Percentiles rank a stretch among this genome's conserved stretches.
These are phyloP conservation scores for Rhododendron williamsianum DNA, from an alignment of 148 eudicot genomes.

Conservation along the genomic window DNA sequence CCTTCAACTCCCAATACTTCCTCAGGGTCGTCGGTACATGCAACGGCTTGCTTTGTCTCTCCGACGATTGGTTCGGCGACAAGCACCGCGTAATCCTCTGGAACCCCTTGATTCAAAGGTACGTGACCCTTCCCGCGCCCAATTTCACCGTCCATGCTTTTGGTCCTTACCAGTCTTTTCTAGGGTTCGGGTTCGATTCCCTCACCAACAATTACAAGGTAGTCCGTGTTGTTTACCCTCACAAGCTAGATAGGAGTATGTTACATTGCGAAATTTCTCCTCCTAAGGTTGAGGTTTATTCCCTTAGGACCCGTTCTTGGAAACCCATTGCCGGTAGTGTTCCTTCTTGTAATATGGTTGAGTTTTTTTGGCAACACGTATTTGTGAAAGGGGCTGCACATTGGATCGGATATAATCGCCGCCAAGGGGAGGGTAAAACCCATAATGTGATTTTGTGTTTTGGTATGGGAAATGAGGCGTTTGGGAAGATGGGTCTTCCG, in stretches of 20 bases:
- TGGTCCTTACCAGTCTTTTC: background rate
- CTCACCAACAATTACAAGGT: constrained; percentile 24
- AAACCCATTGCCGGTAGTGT: background rate
- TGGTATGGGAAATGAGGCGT: constrained; percentile 24
- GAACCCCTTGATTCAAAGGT: constrained; percentile 30
- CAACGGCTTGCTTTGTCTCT: constrained; percentile 32
- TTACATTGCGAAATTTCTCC: background rate
- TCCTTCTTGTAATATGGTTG: background rate
- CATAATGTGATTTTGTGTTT: constrained; percentile 19
- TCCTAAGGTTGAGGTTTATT: constrained; percentile 22
- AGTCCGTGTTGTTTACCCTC: constrained; percentile 19
- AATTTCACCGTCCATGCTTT: background rate
- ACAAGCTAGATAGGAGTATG: background rate
- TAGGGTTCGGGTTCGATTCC: constrained; percentile 35
- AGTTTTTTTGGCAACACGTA: background rate
- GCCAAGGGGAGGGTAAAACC: background rate
- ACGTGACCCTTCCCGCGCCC: constrained; percentile 17
- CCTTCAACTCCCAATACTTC: constrained; percentile 10
- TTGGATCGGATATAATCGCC: constrained; percentile 16
- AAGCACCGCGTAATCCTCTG: constrained; percentile 18
- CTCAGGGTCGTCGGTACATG: constrained; percentile 11
- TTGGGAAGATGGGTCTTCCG: constrained; percentile 23
- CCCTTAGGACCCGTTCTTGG: constrained; percentile 17
- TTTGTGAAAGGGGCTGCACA: constrained; percentile 24
- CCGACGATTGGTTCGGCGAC: constrained; percentile 14